Base-by-base conservation (phyloP, 139 green algal species). In the Chlamydomonas applanata region DNA sequence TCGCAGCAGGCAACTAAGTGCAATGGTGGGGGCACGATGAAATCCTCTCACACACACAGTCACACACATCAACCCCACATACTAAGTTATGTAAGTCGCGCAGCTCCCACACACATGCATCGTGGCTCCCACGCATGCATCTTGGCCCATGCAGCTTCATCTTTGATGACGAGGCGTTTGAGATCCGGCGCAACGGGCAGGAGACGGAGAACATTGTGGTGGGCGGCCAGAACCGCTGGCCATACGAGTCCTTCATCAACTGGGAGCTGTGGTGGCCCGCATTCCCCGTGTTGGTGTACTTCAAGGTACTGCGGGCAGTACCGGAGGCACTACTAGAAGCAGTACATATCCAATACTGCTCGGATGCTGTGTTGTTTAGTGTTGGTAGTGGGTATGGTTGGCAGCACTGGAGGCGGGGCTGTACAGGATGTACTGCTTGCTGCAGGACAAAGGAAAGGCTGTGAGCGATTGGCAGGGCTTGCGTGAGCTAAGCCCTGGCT, bases 221-320 rank as follows among this genome's bases (percentile, higher is more conserved):
- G 19, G 93, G 93, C 9, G 93, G 93, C 27, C 66, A 77, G 33
- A 97, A 96, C 86, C 72, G 79, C 5, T 97, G 93, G 93, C 69
- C 71, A 0, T 97, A 94, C 76, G 75, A 91, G 74, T 87, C 80
- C 20, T 97, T 98, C 72, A 79, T 87, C 32, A 93, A 92, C 81
- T 94, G 91, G 93, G 94, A 98, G 89, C 88, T 96, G 52, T 97
- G 95, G 95, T 99, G 87, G 85, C 93, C 96, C 0, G 75, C 56
- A 4, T 98, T 99, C 83, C 96, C 96, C 27, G 81, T 98, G 16
- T 86, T 99, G 19, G 91, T 97, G 0, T 98, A 98, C 85, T 99
- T 98, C 89, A 99, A 98, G 93, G 90, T 93, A n/a, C n/a, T n/a
- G 52, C 4, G 79, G 19, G 40, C 13, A 16, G 25, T 67, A 13